phyloP scores from a whole-genome alignment of 2,329 filamentous ascomycete genomes.

The Aspergillus phoenicis region DNA sequence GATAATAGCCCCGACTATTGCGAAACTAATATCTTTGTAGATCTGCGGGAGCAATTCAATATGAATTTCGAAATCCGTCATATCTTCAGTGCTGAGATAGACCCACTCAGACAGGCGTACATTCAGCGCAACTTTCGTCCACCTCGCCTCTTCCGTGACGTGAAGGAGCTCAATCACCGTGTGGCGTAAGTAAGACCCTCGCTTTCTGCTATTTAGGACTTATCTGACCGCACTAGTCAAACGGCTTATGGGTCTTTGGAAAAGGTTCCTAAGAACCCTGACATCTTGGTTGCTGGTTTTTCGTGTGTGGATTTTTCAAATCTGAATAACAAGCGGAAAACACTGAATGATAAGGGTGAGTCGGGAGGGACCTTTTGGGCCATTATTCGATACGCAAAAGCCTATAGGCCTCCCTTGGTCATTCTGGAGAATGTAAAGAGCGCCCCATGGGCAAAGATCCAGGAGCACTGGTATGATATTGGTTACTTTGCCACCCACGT shows the following conservation, averaged over 20 bases:
- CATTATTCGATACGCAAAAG: conserved; percentile 59
- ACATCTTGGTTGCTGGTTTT: conserved; percentile 72
- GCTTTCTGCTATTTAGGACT: conserved; percentile 9
- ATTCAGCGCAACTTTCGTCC: conserved; percentile 63
- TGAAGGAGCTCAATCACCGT: conserved; percentile 56
- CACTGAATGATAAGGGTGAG: conserved; percentile 60
- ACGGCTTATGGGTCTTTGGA: conserved; percentile 67
- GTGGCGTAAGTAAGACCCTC: conserved; percentile 48
- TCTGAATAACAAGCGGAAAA: conserved; percentile 62
- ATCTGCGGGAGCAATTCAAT: conserved; percentile 36
- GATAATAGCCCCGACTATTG: background rate
- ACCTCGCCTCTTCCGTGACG: conserved; percentile 60
- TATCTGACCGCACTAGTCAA: conserved; percentile 45
- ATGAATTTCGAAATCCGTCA: conserved; percentile 54
- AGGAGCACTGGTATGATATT: conserved; percentile 49
- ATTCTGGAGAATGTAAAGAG: conserved; percentile 71
- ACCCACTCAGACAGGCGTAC: conserved; percentile 65
- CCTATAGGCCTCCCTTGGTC: conserved; percentile 62
- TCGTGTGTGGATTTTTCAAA: conserved; percentile 75
- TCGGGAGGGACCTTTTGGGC: conserved; percentile 67
- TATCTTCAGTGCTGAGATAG: conserved; percentile 65
- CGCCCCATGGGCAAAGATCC: conserved; percentile 62
- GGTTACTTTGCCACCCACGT: conserved; percentile 58
- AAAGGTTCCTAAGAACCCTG: conserved; percentile 58
- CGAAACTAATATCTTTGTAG: conserved; percentile 17